Base-by-base conservation (phyloP, 2,329 filamentous ascomycete genomes). In the Colletotrichum melonis region DNA sequence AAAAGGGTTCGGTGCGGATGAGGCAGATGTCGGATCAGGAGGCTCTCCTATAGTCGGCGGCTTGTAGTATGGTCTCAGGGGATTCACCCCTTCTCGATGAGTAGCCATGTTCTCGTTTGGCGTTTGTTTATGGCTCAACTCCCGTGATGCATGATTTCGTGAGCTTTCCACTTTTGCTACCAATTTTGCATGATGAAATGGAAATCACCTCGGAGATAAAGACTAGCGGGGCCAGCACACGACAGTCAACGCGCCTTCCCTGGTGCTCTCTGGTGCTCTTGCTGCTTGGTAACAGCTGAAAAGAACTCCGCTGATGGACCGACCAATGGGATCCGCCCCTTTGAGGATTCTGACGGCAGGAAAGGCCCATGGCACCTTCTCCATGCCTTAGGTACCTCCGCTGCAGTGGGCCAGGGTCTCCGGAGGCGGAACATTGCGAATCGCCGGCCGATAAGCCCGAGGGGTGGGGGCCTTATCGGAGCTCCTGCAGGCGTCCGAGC, bases 31-130 rank as follows among this genome's bases (percentile, higher is more conserved):
- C 57, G 81, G 76, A 52, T 84, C 82, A 55, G 82, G 77, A 42
- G 84, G 80, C 64, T 88, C 86, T 67, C 87, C 87, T 70, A 90
- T 89, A n/a, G 86, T 84, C 12, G 88, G 88, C 49, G 88, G 88
- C 76, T 92, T 91, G 80, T 94, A 93, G 84, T 94, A 94, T 22
- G 92, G 92, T 74, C 92, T 87, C 70, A 93, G 84, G 71, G 92
- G 92, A 77, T 94, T 93, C 73, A 88, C 82, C 74, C 82, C 85
- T 74, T 88, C 85, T 78, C 81, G 80, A 65, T 83, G 81, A 75
- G 83, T 80, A 77, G 86, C 81, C 86, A 87, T 89, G 75, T 75
- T 82, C 77, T 30, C 57, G 42, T 62, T 57, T 24, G 63, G 63
- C 16, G 52, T 65, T 46, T 65, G 52, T n/a, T 59, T 66, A 60